phyloP scores from a whole-genome alignment of 768 basidiomycete species.

The Rhodotorula babjevae region DNA sequence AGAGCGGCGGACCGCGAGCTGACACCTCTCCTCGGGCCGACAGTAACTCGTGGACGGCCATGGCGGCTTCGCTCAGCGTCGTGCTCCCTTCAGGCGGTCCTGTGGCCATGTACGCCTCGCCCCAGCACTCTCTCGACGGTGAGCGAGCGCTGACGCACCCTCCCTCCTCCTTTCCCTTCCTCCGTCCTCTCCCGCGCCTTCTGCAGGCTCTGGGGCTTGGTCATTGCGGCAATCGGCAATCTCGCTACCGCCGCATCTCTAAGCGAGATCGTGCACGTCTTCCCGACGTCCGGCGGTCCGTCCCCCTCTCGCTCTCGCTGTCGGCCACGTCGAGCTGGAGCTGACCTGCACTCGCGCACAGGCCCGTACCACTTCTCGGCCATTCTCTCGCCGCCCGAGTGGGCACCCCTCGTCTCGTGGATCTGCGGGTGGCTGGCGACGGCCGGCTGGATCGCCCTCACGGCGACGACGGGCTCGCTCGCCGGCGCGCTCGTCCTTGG shows the following conservation, averaged over 20 bases:
- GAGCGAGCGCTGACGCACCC: neutral
- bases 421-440: conserved; percentile 31
- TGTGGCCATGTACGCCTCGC: conserved; percentile 3
- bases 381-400: conserved; percentile 18
- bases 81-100: conserved; percentile 35
- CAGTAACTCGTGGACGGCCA: conserved; percentile 30
- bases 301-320: neutral
- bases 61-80: conserved; percentile 24
- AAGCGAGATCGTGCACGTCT: conserved; percentile 27
- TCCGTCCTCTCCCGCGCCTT: neutral
- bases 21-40: neutral
- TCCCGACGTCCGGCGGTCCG: conserved; percentile 21
- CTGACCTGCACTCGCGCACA: neutral
- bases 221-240: conserved; percentile 14
- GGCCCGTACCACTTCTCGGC: conserved; percentile 27
- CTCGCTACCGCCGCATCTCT: conserved; percentile 6
- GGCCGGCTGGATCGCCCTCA: conserved; percentile 34
- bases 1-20: no score
- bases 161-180: neutral
- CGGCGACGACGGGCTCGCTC: conserved; percentile 26
- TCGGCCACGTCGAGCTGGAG: no score
- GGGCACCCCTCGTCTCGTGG: neutral
- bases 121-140: neutral
- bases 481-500: conserved; percentile 21
- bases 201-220: conserved; percentile 16